Evolutionary conservation across 305 asterid genomes (phyloP).

Genomic region (Nicotiana rustica): DNA sequence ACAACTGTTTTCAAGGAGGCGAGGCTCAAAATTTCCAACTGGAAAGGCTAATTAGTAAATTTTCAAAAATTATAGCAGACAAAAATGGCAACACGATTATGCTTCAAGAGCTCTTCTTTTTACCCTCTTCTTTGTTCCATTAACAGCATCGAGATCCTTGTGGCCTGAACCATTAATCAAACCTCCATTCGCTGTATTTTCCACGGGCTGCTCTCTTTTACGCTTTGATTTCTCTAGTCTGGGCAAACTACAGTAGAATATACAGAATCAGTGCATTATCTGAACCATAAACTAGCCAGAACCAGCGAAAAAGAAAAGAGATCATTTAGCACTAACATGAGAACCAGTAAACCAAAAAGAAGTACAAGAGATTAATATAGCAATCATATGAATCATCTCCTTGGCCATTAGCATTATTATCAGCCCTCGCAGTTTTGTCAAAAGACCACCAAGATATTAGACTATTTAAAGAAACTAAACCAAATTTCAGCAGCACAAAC

Average conservation of each 20-base stretch:
- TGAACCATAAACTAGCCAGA: background rate
- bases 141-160: constrained; percentile 24
- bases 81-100: background rate
- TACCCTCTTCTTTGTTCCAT: constrained; percentile 12
- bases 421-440: background rate
- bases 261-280: background rate
- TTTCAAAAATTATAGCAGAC: constrained; percentile 21
- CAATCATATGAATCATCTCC: background rate
- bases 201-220: constrained; percentile 19
- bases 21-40: constrained; percentile 15
- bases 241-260: constrained; percentile 24
- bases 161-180: constrained; percentile 14
- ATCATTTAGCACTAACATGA: background rate
- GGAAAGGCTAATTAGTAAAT: background rate
- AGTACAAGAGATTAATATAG: background rate
- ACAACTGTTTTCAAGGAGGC: background rate
- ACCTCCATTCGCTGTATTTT: background rate
- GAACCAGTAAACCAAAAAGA: background rate
- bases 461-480: constrained; percentile 19
- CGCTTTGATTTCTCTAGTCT: constrained; percentile 30
- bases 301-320: background rate
- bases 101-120: constrained; percentile 17
- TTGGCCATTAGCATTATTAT: constrained; percentile 5
- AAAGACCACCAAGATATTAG: background rate
- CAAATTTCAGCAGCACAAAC: constrained; percentile 22